phyloP scores from a whole-genome alignment of 2,329 filamentous ascomycete species.

The Epichloe coenophiala region DNA sequence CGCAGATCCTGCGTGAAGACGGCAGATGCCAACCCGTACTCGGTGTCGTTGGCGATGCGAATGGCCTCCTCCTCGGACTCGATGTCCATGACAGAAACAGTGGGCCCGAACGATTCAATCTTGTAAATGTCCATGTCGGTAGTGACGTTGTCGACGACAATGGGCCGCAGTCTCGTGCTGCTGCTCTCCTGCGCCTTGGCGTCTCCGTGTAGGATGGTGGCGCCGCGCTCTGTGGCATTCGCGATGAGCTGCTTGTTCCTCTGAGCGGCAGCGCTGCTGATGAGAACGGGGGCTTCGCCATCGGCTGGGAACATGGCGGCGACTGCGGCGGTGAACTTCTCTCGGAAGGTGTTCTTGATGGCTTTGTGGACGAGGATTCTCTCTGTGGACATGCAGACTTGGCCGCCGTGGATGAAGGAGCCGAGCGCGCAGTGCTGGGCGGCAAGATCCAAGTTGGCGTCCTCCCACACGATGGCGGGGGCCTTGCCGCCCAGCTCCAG shows the following conservation, averaged over 20 bases:
- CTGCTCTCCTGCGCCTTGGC: slow-evolving; percentile 17
- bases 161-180: slow-evolving; percentile 39
- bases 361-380: slow-evolving; percentile 47
- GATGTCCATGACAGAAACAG: slow-evolving; percentile 52
- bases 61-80: slow-evolving; percentile 61
- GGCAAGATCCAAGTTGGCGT: slow-evolving; percentile 63
- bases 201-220: slow-evolving; percentile 30
- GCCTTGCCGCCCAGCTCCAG: slow-evolving; percentile 79
- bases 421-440: slow-evolving; percentile 56
- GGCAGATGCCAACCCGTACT: slow-evolving; percentile 59
- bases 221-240: slow-evolving; percentile 58
- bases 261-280: slow-evolving; percentile 50
- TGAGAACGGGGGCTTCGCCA: slow-evolving; percentile 52
- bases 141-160: slow-evolving; percentile 52
- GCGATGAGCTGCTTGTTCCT: slow-evolving; percentile 55
- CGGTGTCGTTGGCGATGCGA: slow-evolving; percentile 64
- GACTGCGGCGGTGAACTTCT: slow-evolving; percentile 26
- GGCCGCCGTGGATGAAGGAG: slow-evolving; percentile 59
- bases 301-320: slow-evolving; percentile 36
- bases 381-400: slow-evolving; percentile 81
- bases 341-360: slow-evolving; percentile 32
- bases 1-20: slow-evolving; percentile 61
- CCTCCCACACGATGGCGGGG: slow-evolving; percentile 63
- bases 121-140: slow-evolving; percentile 59
- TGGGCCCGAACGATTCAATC: slow-evolving; percentile 67